These are phyloP conservation scores for Karstenula rhodostoma DNA, from an alignment of 2,329 filamentous ascomycete species.

Conservation along the genomic window DNA sequence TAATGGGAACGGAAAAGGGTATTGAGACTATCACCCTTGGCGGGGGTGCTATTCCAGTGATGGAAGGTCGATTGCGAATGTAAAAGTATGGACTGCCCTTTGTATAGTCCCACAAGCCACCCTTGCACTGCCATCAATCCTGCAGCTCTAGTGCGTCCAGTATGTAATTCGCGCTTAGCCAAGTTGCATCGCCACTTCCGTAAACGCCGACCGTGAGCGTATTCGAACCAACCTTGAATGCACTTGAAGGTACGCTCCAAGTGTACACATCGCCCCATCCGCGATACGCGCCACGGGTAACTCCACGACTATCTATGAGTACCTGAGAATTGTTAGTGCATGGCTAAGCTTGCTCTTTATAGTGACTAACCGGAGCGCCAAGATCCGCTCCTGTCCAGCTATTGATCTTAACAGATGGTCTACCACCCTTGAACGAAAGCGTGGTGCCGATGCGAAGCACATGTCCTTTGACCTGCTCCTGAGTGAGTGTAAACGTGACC, in stretches of 20 bases:
- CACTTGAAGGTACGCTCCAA: conserved; percentile 32
- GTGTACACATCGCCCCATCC: conserved; percentile 34
- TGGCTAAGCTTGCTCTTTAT: no score
- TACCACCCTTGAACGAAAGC: conserved; percentile 32
- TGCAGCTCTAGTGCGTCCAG: conserved; percentile 35
- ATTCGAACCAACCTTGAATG: conserved; percentile 29
- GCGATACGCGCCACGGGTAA: conserved; percentile 34
- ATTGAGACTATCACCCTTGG: conserved; percentile 54
- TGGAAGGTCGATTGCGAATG: conserved; percentile 40
- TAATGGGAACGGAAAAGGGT: conserved; percentile 46
- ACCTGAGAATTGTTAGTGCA: conserved; percentile 16
- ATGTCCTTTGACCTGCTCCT: conserved; percentile 30
- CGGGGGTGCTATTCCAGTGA: conserved; percentile 54
- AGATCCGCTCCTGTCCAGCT: conserved; percentile 33
- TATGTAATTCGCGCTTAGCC: conserved; percentile 36
- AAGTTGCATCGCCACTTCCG: conserved; percentile 30
- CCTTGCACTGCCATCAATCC: conserved; percentile 14
- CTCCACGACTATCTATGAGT: conserved; percentile 32
- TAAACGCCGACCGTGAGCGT: conserved; percentile 29
- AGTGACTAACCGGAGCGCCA: conserved; percentile 29
- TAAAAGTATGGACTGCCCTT: conserved; percentile 13
- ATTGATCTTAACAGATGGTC: conserved; percentile 32
- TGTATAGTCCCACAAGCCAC: no score
- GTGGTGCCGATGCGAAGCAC: conserved; percentile 33
- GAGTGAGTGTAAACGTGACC: conserved; percentile 27